Evolutionary conservation across 441 rosid genomes (phyloP), one percentile per base, ranked within the genome.

Genomic region (Gossypium schwendimanii): DNA sequence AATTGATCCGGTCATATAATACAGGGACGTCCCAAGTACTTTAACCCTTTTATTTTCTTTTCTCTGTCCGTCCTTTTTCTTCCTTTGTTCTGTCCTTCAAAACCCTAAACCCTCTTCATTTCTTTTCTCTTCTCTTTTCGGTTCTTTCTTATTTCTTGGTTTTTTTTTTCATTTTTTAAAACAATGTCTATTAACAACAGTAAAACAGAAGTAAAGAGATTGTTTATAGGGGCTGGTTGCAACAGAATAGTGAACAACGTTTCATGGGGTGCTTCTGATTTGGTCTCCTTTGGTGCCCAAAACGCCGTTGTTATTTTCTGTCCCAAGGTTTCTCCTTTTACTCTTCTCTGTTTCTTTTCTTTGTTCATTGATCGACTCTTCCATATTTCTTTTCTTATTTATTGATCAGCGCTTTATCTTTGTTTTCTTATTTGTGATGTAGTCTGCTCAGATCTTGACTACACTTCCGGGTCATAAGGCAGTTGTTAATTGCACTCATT

Each of bases 211-310:
- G 89, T 79, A 58, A 85, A 85, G 78, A 84, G 87, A 66, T 84
- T 82, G 76, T 92, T 94, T 80, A 87, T 91, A 64, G 97, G 92
- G 82, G 96, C 98, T 59, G 98, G 97, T 60, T 94, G 99, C 90
- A 94, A 92, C 81, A 83, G 98, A 76, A 80, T 89, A 20, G 96
- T 94, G 52, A 92, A 91, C 76, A 94, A 92, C 81, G 89, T 91
- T 49, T 94, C 99, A 20, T 94, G 99, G 98, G 99, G 98, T 31
- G 93, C 94, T 75, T 89, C 76, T 73, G 89, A 76, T 81, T 85
- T 92, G 59, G 89, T 92, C 61, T 81, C 98, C 26, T 92, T 88
- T 62, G 99, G 98, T 80, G 81, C 94, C 69, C 98, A 92, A 71
- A 91, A 89, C 79, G 96, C 93, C 41, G 93, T 94, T 74, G 86